These are phyloP conservation scores for Globisporangium acanthophoron DNA, from an alignment of 352 stramenopile species.

Conservation along the genomic window DNA sequence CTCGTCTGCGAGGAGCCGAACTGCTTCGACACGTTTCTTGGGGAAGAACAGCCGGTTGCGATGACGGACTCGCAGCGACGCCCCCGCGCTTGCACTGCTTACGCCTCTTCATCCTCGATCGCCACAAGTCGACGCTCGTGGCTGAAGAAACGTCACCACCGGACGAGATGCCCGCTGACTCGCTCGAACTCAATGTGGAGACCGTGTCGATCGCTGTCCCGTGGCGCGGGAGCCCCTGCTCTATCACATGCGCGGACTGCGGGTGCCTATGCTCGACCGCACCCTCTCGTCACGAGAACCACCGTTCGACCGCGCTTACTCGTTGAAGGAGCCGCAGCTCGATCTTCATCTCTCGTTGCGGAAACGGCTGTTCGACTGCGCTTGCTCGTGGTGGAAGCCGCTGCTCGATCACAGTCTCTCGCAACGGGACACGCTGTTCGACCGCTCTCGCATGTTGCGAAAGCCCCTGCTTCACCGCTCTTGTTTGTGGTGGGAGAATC, in stretches of 20 bases:
- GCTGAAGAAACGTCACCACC: neutral
- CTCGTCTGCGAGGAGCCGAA: neutral
- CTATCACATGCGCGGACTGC: neutral
- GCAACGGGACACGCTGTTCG: neutral
- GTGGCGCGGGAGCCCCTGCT: neutral
- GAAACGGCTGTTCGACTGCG: too few relatives aligned
- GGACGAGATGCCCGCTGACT: neutral
- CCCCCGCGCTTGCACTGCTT: neutral
- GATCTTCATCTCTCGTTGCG: too few relatives aligned
- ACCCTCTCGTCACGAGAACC: too few relatives aligned
- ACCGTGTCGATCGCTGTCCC: neutral
- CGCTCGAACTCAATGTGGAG: neutral
- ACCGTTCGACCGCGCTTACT: too few relatives aligned
- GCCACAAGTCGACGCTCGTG: neutral
- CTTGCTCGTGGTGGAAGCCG: too few relatives aligned
- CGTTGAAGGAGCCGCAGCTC: too few relatives aligned
- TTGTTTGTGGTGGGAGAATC: neutral
- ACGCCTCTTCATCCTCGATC: neutral
- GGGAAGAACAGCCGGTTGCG: neutral
- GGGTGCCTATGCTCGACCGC: too few relatives aligned
- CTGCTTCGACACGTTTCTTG: neutral
- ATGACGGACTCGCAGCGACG: neutral
- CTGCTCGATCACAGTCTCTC: neutral
- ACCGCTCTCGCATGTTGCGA: neutral
- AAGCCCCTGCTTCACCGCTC: constrained; percentile 11